Base-by-base conservation (phyloP, 805 yeast species). In the Candida pini region DNA sequence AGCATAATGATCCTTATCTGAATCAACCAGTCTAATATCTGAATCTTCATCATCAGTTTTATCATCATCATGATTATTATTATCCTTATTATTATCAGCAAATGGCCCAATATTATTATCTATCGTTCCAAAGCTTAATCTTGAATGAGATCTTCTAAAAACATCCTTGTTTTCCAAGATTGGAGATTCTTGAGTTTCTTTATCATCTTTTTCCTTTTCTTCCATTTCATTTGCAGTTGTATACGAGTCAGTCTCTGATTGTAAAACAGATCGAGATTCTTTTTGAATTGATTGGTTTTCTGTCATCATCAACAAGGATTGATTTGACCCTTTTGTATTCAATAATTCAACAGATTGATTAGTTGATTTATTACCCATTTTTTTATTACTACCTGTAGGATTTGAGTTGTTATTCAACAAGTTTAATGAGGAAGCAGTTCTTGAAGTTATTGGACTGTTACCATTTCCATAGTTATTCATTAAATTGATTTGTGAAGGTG, bases 1-100 rank as follows among this genome's bases (percentile, higher is more conserved):
- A 1, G 75, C 66, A 33, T 65, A 67, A 31, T 66, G 70, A 38
- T 67, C 43, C 18, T 33, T 21, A n/a, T 33, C 39, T 3, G 23
- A 31, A 1, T 30, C 30, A 4, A 22, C 18, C 15, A 35, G 15
- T 17, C 31, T 23, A 10, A 31, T 25, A 18, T 22, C 21, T n/a
- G 26, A 33, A 10, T 28, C 30, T 9, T 15, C 15, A 13, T 38
- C 34, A 14, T 31, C 33, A n/a, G 26, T 23, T 12, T n/a, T n/a
- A n/a, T n/a, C 25, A 22, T 22, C 25, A 22, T 12, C 13, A 5
- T 22, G 17, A 5, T n/a, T n/a, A n/a, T 15, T 16, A n/a, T 9
- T 16, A 13, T 13, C 13, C 14, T 25, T 16, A 25, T 25, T 25
- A 8, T 23, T 24, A 25, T 31, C 34, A 25, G 18, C 29, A 19